Evolutionary conservation across 768 basidiomycete genomes (phyloP).

Genomic region (Mycena vitilis): DNA sequence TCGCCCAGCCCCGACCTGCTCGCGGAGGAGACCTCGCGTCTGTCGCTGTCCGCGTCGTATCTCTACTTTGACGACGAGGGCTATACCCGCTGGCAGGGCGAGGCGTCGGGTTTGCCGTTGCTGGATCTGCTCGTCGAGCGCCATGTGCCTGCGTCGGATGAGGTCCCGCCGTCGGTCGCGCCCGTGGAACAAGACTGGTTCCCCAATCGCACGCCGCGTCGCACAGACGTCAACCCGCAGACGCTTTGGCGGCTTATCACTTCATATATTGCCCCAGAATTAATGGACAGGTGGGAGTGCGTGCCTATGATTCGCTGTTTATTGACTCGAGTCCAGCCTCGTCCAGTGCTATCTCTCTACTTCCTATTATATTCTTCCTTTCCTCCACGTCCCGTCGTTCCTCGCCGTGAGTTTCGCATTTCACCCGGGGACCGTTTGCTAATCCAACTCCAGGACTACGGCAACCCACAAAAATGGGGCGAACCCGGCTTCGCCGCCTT

Average conservation of each 20-base stretch:
- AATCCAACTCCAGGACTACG: slow-evolving; percentile 75
- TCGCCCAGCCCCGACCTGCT: slow-evolving; percentile 56
- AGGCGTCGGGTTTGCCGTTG: slow-evolving; percentile 91
- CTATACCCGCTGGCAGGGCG: slow-evolving; percentile 91
- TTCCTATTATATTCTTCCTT: slow-evolving; percentile 92
- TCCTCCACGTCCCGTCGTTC: slow-evolving; percentile 94
- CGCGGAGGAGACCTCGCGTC: slow-evolving; percentile 68
- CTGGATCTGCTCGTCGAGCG: slow-evolving; percentile 86
- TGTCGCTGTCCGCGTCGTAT: slow-evolving; percentile 81
- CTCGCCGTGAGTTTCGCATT: slow-evolving; percentile 63
- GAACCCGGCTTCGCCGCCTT: slow-evolving; percentile 96
- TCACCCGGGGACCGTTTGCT: slow-evolving; percentile 25
- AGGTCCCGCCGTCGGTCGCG: slow-evolving; percentile 40
- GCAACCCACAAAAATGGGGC: slow-evolving; percentile 94
- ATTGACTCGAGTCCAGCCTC: slow-evolving; percentile 56
- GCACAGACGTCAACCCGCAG: slow-evolving; percentile 88
- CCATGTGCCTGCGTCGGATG: slow-evolving; percentile 54
- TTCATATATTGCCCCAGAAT: slow-evolving; percentile 85
- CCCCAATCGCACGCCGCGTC: slow-evolving; percentile 80
- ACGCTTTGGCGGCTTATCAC: slow-evolving; percentile 90
- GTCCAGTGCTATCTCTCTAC: slow-evolving; percentile 91
- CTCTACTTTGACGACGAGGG: slow-evolving; percentile 91
- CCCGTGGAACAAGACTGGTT: slow-evolving; percentile 66
- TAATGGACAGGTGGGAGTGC: slow-evolving; percentile 87
- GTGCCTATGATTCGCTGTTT: slow-evolving; percentile 1